These are phyloP conservation scores for Berberis vulgaris DNA, from an alignment of 164 flowering plant species.

Conservation along the genomic window DNA sequence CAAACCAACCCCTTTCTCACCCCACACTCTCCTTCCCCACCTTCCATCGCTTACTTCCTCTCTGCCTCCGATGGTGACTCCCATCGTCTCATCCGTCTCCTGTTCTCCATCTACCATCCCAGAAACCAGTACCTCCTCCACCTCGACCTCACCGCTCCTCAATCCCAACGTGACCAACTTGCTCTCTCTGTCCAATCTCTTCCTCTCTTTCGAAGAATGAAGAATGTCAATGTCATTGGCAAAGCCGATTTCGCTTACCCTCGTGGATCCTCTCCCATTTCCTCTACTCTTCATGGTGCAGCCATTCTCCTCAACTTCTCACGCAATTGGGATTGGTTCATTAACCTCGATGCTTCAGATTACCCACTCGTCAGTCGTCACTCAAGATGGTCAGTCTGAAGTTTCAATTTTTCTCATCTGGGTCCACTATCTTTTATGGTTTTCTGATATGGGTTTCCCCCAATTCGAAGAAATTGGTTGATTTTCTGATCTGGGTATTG, in stretches of 20 bases:
- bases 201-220: slow-evolving; percentile 49
- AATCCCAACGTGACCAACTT: slow-evolving; percentile 38
- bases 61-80: slow-evolving; percentile 59
- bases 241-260: slow-evolving; percentile 53
- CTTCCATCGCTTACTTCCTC: slow-evolving; percentile 72
- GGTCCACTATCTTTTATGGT: neutral
- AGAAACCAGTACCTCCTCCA: slow-evolving; percentile 73
- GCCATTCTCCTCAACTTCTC: slow-evolving; percentile 50
- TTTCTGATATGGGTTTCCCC: slow-evolving; percentile 8
- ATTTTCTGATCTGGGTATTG: slow-evolving; percentile 1
- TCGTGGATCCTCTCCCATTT: slow-evolving; percentile 50
- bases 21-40: slow-evolving; percentile 31
- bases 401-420: neutral
- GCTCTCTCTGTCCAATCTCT: slow-evolving; percentile 42
- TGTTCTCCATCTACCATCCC: slow-evolving; percentile 70
- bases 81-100: slow-evolving; percentile 53
- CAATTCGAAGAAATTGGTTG: neutral
- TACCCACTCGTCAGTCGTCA: slow-evolving; percentile 86
- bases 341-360: slow-evolving; percentile 55
- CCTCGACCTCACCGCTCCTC: slow-evolving; percentile 55
- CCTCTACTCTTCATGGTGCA: slow-evolving; percentile 72
- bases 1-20: neutral
- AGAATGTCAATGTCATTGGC: slow-evolving; percentile 72
- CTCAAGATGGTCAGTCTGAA: slow-evolving; percentile 71
- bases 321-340: slow-evolving; percentile 82